Percentiles rank a stretch among this genome's conserved stretches.
Conservation (phyloP, 2,329 filamentous ascomycete species). For the Aspergillus fumigatiaffinis region DNA sequence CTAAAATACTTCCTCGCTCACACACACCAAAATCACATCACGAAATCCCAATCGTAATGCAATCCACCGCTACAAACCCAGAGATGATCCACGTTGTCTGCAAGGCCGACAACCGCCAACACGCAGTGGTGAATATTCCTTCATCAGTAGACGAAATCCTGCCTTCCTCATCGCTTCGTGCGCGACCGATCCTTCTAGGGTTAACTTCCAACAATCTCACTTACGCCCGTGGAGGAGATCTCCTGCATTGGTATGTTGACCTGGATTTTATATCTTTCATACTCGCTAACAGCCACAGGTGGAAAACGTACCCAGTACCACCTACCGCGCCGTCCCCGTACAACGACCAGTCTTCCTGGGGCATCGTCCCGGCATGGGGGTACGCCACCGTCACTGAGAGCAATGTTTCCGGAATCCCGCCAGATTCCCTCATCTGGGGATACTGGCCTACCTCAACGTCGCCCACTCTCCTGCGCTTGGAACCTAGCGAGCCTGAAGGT, state of each 20-base stretch:
- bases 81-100: conserved; percentile 6
- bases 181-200: conserved; percentile 6
- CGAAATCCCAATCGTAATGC: background rate
- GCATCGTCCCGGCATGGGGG: conserved; percentile 47
- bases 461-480: conserved; percentile 32
- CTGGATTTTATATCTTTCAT: background rate
- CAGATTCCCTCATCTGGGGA: conserved; percentile 39
- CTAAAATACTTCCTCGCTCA: too few relatives aligned
- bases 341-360: conserved; percentile 39
- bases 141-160: background rate
- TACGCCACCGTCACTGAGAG: conserved; percentile 43
- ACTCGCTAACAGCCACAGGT: conserved; percentile 19
- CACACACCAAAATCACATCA: background rate
- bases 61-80: background rate
- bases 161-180: conserved; percentile 9
- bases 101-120: conserved; percentile 4
- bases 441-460: conserved; percentile 41
- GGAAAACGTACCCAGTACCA: conserved; percentile 44
- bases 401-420: conserved; percentile 29
- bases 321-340: conserved; percentile 18
- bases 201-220: conserved; percentile 15
- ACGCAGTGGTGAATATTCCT: conserved; percentile 1
- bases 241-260: conserved; percentile 6
- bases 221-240: conserved; percentile 11
- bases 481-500: conserved; percentile 15